These are phyloP conservation scores for Sarocladium strictum DNA, from an alignment of 2,329 filamentous ascomycete genomes.

Conservation along the genomic window DNA sequence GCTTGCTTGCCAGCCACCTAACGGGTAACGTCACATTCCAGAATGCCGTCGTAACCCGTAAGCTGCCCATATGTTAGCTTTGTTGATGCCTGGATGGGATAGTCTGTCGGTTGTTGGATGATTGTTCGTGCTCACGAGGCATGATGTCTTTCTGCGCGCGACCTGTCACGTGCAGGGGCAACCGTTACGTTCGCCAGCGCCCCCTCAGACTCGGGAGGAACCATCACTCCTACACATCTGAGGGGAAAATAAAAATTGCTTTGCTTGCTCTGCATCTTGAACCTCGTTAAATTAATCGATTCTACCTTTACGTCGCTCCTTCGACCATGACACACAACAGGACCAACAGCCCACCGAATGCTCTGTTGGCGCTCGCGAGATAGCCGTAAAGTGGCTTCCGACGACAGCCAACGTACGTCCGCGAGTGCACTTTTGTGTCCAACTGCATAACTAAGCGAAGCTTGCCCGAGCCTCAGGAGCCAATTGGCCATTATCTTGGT, in stretches of 20 bases:
- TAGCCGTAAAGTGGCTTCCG: neutral
- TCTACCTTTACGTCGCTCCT: too few relatives aligned
- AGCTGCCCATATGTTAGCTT: neutral
- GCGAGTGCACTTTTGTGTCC: neutral
- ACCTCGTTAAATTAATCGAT: too few relatives aligned
- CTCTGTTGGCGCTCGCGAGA: neutral
- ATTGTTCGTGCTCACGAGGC: neutral
- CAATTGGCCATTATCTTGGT: neutral
- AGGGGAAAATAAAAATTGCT: too few relatives aligned
- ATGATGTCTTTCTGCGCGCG: neutral
- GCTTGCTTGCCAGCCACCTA: too few relatives aligned
- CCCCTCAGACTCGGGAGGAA: too few relatives aligned
- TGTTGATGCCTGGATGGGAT: neutral
- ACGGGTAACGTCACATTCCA: neutral
- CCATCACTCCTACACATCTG: too few relatives aligned
- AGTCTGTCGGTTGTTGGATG: neutral
- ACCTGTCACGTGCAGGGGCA: too few relatives aligned
- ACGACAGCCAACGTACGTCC: neutral
- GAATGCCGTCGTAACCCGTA: neutral
- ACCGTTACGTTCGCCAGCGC: too few relatives aligned
- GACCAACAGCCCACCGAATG: neutral
- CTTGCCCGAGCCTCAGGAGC: neutral
- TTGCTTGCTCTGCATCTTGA: too few relatives aligned
- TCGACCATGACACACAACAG: too few relatives aligned
- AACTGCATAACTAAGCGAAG: neutral